Conservation (phyloP, 805 yeast species). For the Starmerella sp. region DNA sequence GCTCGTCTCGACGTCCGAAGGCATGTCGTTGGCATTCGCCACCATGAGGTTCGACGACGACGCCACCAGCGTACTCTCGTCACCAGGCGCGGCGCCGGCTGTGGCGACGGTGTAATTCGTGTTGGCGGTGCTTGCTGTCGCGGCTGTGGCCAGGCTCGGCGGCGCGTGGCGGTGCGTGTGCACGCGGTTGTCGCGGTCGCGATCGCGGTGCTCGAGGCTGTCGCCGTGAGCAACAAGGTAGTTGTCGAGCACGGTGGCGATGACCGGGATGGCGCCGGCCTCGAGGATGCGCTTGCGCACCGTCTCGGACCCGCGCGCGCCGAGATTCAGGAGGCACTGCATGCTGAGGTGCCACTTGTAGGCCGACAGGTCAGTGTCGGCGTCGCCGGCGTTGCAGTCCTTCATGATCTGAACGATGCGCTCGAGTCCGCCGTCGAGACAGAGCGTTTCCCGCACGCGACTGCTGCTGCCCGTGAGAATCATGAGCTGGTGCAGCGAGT, state of each 20-base stretch:
- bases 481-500: constrained; percentile 81
- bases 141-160: constrained; percentile 6
- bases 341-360: constrained; percentile 97
- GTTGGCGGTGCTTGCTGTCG: constrained; percentile 1
- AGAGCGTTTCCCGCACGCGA: constrained; percentile 80
- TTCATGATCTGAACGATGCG: constrained; percentile 74
- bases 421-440: constrained; percentile 86
- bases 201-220: constrained; percentile 15
- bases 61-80: not conserved
- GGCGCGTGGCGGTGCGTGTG: not conserved
- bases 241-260: constrained; percentile 86
- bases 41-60: not conserved
- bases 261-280: constrained; percentile 82
- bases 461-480: constrained; percentile 76
- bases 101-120: not conserved
- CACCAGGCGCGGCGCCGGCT: not conserved
- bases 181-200: constrained; percentile 6
- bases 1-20: not conserved
- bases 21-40: not conserved
- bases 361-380: constrained; percentile 36
- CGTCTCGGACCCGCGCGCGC: constrained; percentile 83
- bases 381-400: constrained; percentile 31
- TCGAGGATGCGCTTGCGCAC: constrained; percentile 78
- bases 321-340: constrained; percentile 82
- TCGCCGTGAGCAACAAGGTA: constrained; percentile 32